These are phyloP conservation scores for Aspergillus aculeatus DNA, from an alignment of 2,329 filamentous ascomycete genomes.

Conservation along the genomic window DNA sequence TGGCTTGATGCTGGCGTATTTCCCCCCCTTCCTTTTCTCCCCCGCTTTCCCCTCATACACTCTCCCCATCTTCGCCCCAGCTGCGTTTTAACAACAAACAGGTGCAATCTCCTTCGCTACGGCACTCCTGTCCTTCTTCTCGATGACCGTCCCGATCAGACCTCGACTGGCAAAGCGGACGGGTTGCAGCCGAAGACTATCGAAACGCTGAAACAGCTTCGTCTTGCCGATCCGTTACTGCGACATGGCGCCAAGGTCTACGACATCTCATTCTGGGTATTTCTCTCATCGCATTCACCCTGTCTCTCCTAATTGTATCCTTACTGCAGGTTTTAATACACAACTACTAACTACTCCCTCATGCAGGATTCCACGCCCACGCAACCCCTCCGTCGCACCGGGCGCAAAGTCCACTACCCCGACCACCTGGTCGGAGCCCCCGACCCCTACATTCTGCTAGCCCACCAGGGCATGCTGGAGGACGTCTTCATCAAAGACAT, in stretches of 20 bases:
- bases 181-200: slow-evolving; percentile 76
- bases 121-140: slow-evolving; percentile 65
- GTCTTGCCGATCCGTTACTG: slow-evolving; percentile 67
- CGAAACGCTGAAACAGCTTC: slow-evolving; percentile 71
- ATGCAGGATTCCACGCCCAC: slow-evolving; percentile 8
- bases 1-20: slow-evolving; percentile 46
- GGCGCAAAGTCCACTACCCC: slow-evolving; percentile 68
- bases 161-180: slow-evolving; percentile 67
- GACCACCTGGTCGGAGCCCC: slow-evolving; percentile 48
- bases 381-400: slow-evolving; percentile 56
- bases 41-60: slow-evolving; percentile 5
- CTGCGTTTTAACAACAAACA: slow-evolving; percentile 23
- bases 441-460: slow-evolving; percentile 55
- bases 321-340: no score
- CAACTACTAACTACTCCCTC: no score
- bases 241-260: slow-evolving; percentile 68
- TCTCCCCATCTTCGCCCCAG: neutral
- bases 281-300: no score
- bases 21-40: neutral
- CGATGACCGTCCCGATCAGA: slow-evolving; percentile 68
- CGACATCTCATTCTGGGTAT: slow-evolving; percentile 72
- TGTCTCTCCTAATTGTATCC: no score
- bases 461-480: slow-evolving; percentile 75
- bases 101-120: slow-evolving; percentile 60
- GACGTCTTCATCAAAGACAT: slow-evolving; percentile 69